phyloP scores from a whole-genome alignment of 2,329 filamentous ascomycete genomes.

The Colletotrichum eleusines region DNA sequence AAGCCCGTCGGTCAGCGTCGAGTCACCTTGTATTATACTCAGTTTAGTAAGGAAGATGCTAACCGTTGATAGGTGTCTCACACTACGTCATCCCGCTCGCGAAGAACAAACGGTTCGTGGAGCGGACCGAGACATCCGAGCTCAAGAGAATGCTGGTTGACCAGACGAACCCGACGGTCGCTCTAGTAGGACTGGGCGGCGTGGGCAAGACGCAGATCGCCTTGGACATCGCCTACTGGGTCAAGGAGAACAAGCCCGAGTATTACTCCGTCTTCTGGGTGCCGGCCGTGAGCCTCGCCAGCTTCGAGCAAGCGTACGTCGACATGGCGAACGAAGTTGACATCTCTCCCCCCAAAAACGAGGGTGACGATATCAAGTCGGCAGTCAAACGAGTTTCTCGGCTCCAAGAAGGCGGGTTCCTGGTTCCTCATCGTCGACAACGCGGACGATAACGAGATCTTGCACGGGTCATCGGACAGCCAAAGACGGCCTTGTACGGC shows the following conservation, averaged over 20 bases:
- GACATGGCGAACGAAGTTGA: constrained; percentile 49
- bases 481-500: constrained; percentile 43
- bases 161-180: constrained; percentile 40
- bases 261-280: constrained; percentile 57
- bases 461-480: constrained; percentile 39
- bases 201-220: constrained; percentile 55
- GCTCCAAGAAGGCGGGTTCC: constrained; percentile 43
- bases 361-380: constrained; percentile 69
- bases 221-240: constrained; percentile 53
- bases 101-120: constrained; percentile 46
- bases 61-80: neutral
- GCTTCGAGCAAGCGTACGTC: constrained; percentile 51
- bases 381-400: constrained; percentile 62
- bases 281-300: constrained; percentile 49
- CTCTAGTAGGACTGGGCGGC: constrained; percentile 53
- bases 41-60: neutral
- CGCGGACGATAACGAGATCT: constrained; percentile 51
- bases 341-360: constrained; percentile 56
- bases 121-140: constrained; percentile 44
- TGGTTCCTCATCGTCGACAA: constrained; percentile 57
- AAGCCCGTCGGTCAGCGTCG: neutral
- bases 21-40: neutral
- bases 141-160: constrained; percentile 45
- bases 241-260: constrained; percentile 47
- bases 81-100: constrained; percentile 33